Base-by-base conservation (phyloP, 106 monocot genomes). In the Narthecium ossifragum region DNA sequence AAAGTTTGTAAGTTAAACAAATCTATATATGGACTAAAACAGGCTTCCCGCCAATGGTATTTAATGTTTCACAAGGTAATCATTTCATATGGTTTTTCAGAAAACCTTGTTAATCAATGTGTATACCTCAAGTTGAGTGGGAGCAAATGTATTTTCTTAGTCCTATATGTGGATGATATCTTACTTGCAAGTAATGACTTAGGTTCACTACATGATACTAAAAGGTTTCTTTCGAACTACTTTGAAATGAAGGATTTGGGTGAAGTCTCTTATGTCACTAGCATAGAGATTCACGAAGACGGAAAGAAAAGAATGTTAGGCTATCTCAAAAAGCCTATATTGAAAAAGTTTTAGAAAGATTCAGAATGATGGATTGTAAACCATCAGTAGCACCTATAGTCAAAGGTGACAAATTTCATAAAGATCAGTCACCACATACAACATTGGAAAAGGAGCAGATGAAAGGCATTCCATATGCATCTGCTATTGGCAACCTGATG, bases 301-400 rank as follows among this genome's bases (percentile, higher is more conserved):
- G 22, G 36, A 58, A 21, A 5, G n/a, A 6, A 37, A 23, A 0
- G 6, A 9, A 58, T 21, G 2, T 37, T 58, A 2, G 34, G n/a
- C 20, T 58, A 37, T 58, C 57, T 36, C n/a, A 36, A 56, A 12
- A 58, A 23, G 12, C n/a, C 36, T 58, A 58, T 2, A 58, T 58
- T 18, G 21, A 34, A 3, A 58, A 58, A 58, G 36, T 58, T 38
- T 23, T 58, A 32, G 18, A 38, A 2, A 58, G 36, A 38, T 58
- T 37, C 38, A 7, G 5, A 23, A 36, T 58, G 57, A 5, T 21
- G 6, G 21, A 58, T 58, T 58, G 33, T 18, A 14, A 11, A 41
- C 41, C 41, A 41, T 14, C 14, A 14, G 17, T 3, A 41, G 41
- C 41, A 3, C 41, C 7, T 12, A 41, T 41, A 14, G 10, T 41